Percentiles rank a stretch among this genome's conserved stretches.
Conservation (phyloP, 495 filamentous ascomycete genomes). For the Beverwykella pulmonaria region DNA sequence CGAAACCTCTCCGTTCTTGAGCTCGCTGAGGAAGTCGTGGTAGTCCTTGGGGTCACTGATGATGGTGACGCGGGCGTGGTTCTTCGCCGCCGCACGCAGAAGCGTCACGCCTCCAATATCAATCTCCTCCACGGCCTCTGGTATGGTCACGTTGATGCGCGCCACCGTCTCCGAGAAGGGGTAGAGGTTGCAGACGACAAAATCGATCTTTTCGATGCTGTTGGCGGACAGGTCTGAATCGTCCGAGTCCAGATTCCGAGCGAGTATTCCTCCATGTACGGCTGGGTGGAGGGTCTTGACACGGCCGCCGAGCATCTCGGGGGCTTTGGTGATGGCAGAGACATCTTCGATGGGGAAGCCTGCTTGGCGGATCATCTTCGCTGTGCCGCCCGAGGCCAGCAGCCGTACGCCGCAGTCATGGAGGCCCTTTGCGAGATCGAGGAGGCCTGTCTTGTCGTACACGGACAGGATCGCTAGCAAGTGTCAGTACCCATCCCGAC, state of each 20-base stretch:
- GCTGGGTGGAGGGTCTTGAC: slow-evolving; percentile 91
- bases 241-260: slow-evolving; percentile 87
- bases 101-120: slow-evolving; percentile 96
- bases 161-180: slow-evolving; percentile 97
- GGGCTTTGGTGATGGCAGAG: slow-evolving; percentile 95
- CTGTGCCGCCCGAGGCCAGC: slow-evolving; percentile 89
- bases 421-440: slow-evolving; percentile 94
- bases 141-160: slow-evolving; percentile 93
- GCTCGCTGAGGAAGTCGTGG: slow-evolving; percentile 86
- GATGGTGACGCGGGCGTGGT: slow-evolving; percentile 91
- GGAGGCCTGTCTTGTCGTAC: slow-evolving; percentile 95
- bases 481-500: not conserved
- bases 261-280: slow-evolving; percentile 69
- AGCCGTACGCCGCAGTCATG: slow-evolving; percentile 88
- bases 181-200: slow-evolving; percentile 97
- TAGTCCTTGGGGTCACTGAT: slow-evolving; percentile 93
- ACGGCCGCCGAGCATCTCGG: slow-evolving; percentile 93
- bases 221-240: slow-evolving; percentile 95
- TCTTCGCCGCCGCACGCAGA: slow-evolving; percentile 95
- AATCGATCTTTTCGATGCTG: slow-evolving; percentile 97
- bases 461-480: slow-evolving; percentile 85
- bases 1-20: slow-evolving; percentile 80
- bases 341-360: slow-evolving; percentile 96
- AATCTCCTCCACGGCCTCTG: slow-evolving; percentile 96
- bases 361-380: slow-evolving; percentile 92